A percentile compares a stretch with the other conserved stretches of the same genome.
phyloP scores from a whole-genome alignment of 495 filamentous ascomycete genomes.

The Talaromyces trachyspermus region DNA sequence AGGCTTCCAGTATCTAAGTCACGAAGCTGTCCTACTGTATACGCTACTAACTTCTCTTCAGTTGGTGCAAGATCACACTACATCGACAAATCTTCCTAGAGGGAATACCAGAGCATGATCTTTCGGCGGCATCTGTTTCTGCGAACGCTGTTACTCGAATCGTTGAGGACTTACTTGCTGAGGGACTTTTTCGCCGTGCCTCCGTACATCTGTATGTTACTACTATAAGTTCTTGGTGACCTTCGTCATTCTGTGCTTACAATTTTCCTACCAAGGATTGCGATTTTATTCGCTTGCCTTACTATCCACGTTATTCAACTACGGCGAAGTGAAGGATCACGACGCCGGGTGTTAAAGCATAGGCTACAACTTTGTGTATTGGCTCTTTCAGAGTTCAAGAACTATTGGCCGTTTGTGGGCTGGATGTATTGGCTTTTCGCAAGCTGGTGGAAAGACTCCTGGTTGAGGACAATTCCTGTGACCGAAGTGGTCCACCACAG shows the following conservation, averaged over 20 bases:
- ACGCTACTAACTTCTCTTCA: constrained; percentile 4
- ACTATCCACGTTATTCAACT: constrained; percentile 5
- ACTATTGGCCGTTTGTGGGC: constrained; percentile 5
- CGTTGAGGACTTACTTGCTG: constrained; percentile 4
- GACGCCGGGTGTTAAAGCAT: constrained; percentile 6
- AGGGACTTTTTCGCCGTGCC: constrained; percentile 5
- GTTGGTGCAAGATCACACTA: constrained; percentile 6
- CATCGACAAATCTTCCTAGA: constrained; percentile 6
- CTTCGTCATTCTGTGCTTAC: constrained; percentile 5
- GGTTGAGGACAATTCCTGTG: constrained; percentile 5
- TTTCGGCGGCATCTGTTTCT: constrained; percentile 4
- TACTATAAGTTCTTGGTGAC: constrained; percentile 4
- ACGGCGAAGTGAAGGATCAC: constrained; percentile 4
- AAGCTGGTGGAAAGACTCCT: constrained; percentile 6
- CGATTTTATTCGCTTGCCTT: constrained; percentile 6
- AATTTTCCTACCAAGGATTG: constrained; percentile 4
- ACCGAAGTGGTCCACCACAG: constrained; percentile 3
- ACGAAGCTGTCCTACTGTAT: constrained; percentile 3
- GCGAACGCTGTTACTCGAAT: constrained; percentile 5
- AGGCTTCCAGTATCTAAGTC: constrained; percentile 6
- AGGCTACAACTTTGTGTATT: constrained; percentile 3
- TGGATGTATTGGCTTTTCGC: constrained; percentile 6
- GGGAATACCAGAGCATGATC: constrained; percentile 5
- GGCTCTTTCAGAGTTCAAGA: constrained; percentile 7
- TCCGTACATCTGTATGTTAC: constrained; percentile 6